Evolutionary conservation across 202 grass and related monocot species (phyloP).

Genomic region (Dendrocalamus latiflorus): DNA sequence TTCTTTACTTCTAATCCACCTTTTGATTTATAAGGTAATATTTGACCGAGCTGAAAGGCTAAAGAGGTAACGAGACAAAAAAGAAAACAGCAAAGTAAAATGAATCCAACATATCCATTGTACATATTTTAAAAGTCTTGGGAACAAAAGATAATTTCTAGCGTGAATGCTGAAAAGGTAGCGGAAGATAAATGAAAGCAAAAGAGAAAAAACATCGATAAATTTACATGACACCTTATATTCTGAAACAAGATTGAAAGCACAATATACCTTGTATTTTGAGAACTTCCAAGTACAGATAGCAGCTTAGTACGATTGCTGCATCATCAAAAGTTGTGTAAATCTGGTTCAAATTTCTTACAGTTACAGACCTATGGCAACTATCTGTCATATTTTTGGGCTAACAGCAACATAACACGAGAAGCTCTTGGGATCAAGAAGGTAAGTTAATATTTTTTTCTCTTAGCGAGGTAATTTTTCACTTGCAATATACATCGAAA

Average conservation of each 20-base stretch:
- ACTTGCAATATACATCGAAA: not conserved
- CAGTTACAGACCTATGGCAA: conserved; percentile 4
- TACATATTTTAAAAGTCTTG: too few species aligned
- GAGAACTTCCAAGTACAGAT: not conserved
- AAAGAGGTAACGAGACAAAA: too few species aligned
- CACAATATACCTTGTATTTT: not conserved
- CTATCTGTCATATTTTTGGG: conserved; percentile 47
- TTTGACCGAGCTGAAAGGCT: too few species aligned
- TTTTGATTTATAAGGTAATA: not conserved
- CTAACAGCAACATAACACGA: conserved; percentile 13
- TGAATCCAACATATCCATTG: too few species aligned
- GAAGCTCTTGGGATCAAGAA: conserved; percentile 26
- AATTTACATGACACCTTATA: too few species aligned
- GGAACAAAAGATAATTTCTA: too few species aligned
- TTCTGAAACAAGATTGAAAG: too few species aligned
- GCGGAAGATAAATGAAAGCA: too few species aligned
- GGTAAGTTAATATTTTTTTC: conserved; percentile 5
- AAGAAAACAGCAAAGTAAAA: too few species aligned
- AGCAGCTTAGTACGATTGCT: not conserved
- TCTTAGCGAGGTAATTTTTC: not conserved
- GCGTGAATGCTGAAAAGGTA: too few species aligned
- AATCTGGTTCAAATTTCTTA: not conserved
- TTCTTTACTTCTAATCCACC: not conserved
- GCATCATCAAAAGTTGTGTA: too few species aligned
- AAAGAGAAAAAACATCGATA: too few species aligned